Conservation (phyloP, 805 yeast genomes). For the Hanseniaspora hatyaiensis region DNA sequence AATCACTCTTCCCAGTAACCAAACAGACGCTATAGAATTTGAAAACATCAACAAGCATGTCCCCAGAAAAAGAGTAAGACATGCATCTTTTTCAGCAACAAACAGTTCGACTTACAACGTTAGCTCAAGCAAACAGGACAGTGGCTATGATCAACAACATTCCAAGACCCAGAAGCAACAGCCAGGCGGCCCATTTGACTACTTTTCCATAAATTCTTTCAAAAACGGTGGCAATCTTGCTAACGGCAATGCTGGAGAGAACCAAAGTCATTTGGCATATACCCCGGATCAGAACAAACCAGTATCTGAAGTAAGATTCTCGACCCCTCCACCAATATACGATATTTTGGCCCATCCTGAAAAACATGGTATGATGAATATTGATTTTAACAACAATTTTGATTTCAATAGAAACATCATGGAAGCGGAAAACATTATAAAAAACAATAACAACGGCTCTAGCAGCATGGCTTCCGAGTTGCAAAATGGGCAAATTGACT, state of each 20-base stretch:
- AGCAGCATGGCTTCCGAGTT: too few species aligned
- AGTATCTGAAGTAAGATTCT: slow-evolving; percentile 14
- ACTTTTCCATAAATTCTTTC: background rate
- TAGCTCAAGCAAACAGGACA: background rate
- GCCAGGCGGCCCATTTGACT: too few species aligned
- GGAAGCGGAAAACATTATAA: slow-evolving; percentile 13
- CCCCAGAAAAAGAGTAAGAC: slow-evolving; percentile 29
- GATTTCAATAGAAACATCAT: background rate
- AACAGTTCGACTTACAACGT: slow-evolving; percentile 31
- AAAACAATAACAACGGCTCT: background rate
- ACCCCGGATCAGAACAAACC: too few species aligned
- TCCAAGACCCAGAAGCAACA: background rate
- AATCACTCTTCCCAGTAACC: slow-evolving; percentile 3
- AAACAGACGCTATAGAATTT: background rate
- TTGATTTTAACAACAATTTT: background rate
- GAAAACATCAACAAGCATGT: background rate
- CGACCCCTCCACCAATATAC: slow-evolving; percentile 14
- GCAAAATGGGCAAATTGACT: slow-evolving; percentile 13
- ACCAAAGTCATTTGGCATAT: too few species aligned
- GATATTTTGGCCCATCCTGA: slow-evolving; percentile 12
- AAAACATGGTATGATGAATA: slow-evolving; percentile 7
- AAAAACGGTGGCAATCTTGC: background rate
- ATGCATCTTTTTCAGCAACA: slow-evolving; percentile 37
- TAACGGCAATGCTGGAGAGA: background rate
- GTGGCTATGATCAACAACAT: background rate